These are phyloP conservation scores for Durotheca rogersii DNA, from an alignment of 495 filamentous ascomycete genomes.

Conservation along the genomic window DNA sequence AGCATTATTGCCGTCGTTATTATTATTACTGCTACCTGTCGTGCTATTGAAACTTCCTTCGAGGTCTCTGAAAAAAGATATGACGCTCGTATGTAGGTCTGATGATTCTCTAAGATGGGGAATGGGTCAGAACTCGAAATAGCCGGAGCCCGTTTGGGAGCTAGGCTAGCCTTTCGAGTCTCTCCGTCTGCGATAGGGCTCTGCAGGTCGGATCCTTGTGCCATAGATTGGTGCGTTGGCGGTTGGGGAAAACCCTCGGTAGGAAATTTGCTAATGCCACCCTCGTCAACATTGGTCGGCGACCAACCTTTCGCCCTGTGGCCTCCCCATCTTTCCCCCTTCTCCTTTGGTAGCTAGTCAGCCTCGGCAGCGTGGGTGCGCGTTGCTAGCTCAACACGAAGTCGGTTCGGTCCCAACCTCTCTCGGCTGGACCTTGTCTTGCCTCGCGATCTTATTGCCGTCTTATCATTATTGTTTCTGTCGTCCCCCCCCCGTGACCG, in stretches of 20 bases:
- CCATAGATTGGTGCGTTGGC: conserved; percentile 20
- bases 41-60: not conserved
- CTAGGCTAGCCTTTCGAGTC: conserved; percentile 17
- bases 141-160: conserved; percentile 31
- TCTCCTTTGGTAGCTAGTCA: conserved; percentile 2
- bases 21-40: not conserved
- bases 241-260: conserved; percentile 13
- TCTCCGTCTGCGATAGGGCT: conserved; percentile 25
- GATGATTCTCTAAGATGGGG: conserved; percentile 20
- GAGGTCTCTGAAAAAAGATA: conserved; percentile 4
- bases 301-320: conserved; percentile 21
- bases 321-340: not conserved
- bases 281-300: conserved; percentile 32
- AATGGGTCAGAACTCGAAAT: conserved; percentile 18
- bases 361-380: conserved; percentile 26
- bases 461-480: not conserved
- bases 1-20: no score
- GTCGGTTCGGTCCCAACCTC: conserved; percentile 15
- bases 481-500: conserved; percentile 1
- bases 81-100: conserved; percentile 10
- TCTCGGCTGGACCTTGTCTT: not conserved
- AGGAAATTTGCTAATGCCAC: conserved; percentile 32
- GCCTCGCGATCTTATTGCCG: no score
- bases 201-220: conserved; percentile 30
- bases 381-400: conserved; percentile 16